phyloP scores from a whole-genome alignment of 768 basidiomycete species.

The Tylopilus vinaceipallidus region DNA sequence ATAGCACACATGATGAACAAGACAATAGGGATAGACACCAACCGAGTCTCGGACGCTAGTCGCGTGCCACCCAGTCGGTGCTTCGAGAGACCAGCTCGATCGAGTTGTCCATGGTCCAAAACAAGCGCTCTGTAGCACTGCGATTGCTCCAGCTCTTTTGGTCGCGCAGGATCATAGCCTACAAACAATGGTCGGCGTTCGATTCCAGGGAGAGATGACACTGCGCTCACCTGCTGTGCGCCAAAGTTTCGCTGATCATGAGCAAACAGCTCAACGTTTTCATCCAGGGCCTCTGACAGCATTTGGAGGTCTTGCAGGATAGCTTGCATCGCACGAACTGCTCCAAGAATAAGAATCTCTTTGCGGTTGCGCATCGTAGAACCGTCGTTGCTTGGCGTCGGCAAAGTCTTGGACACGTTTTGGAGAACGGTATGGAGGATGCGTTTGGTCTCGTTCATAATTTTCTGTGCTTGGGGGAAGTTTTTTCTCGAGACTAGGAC shows the following conservation, averaged over 20 bases:
- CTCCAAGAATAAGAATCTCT: conserved; percentile 68
- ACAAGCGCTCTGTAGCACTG: conserved; percentile 86
- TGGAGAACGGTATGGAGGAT: conserved; percentile 91
- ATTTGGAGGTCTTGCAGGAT: conserved; percentile 86
- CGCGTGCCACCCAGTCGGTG: conserved; percentile 82
- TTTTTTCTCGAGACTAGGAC: conserved; percentile 92
- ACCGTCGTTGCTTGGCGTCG: conserved; percentile 49
- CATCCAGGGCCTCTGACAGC: conserved; percentile 83
- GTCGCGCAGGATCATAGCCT: conserved; percentile 95
- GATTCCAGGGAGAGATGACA: neutral
- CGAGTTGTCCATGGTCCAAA: conserved; percentile 91
- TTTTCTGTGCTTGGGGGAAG: conserved; percentile 85
- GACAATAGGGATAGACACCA: neutral
- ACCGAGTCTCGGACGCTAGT: conserved; percentile 35
- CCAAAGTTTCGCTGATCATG: conserved; percentile 94
- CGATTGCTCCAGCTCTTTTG: conserved; percentile 95
- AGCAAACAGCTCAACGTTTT: conserved; percentile 89
- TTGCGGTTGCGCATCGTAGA: conserved; percentile 66
- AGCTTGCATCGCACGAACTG: conserved; percentile 79
- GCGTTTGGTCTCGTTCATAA: conserved; percentile 86
- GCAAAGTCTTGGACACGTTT: conserved; percentile 72
- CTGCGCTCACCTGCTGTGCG: conserved; percentile 80
- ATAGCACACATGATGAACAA: too few species aligned
- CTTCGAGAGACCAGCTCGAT: conserved; percentile 84
- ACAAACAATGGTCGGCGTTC: conserved; percentile 2